Percentiles rank a stretch among this genome's conserved stretches.
phyloP scores from a whole-genome alignment of 208 protist genomes.

The Phytomonas sp. region DNA sequence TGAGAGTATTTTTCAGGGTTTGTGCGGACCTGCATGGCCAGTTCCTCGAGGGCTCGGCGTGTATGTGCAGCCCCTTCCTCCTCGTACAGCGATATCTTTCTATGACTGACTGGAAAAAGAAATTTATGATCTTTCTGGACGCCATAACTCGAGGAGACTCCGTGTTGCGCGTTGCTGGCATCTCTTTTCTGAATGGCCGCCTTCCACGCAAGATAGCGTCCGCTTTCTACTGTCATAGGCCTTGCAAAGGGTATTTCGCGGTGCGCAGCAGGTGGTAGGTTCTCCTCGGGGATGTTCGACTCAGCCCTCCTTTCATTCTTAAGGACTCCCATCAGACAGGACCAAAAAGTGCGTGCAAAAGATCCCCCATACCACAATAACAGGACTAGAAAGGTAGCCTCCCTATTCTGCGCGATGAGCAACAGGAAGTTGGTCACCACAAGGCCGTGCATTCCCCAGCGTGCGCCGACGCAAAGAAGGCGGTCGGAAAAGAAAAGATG shows the following conservation, averaged over 20 bases:
- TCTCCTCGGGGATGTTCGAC: conserved; percentile 6
- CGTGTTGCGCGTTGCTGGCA: background rate
- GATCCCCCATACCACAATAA: background rate
- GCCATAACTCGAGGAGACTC: background rate
- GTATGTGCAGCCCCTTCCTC: conserved; percentile 41
- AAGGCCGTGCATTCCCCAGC: background rate
- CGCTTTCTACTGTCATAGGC: conserved; percentile 13
- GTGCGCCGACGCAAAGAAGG: background rate
- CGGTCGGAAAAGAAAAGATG: background rate
- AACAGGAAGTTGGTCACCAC: background rate
- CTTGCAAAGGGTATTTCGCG: conserved; percentile 14
- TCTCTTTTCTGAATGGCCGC: background rate
- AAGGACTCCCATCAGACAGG: background rate
- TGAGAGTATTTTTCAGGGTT: conserved; percentile 36
- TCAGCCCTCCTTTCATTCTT: background rate
- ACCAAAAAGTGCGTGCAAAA: background rate
- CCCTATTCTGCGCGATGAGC: background rate
- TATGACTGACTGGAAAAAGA: background rate
- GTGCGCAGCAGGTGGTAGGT: conserved; percentile 11
- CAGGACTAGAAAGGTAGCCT: background rate
- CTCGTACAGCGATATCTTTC: conserved; percentile 34
- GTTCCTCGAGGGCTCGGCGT: conserved; percentile 36
- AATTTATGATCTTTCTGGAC: background rate
- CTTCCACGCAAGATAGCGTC: background rate
- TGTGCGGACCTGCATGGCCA: conserved; percentile 37